Evolutionary conservation across 768 basidiomycete genomes (phyloP).

Genomic region (Asterophora parasitica): DNA sequence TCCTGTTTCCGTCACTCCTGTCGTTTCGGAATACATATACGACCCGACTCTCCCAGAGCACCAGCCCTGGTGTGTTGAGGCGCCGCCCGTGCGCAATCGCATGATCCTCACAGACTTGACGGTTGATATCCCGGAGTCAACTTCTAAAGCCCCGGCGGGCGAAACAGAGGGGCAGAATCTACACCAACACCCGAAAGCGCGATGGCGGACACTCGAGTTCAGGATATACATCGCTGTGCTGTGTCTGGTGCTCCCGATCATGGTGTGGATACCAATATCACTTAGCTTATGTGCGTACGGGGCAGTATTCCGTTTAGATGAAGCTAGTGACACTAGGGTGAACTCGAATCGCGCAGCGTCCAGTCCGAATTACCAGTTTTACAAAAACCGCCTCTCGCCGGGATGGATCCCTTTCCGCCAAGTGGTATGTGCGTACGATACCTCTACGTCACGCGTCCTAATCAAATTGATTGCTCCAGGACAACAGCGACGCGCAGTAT

Average conservation of each 20-base stretch:
- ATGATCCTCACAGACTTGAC: slow-evolving; percentile 43
- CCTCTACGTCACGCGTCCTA: slow-evolving; percentile 9
- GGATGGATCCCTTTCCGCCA: slow-evolving; percentile 83
- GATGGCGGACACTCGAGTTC: slow-evolving; percentile 86
- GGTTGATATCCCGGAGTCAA: slow-evolving; percentile 46
- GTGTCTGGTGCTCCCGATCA: slow-evolving; percentile 57
- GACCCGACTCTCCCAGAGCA: slow-evolving; percentile 3
- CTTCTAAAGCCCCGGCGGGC: slow-evolving; percentile 20
- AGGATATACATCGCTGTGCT: slow-evolving; percentile 64
- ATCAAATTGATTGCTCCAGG: slow-evolving; percentile 40
- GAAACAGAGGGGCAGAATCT: slow-evolving; percentile 29
- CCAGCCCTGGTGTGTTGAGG: slow-evolving; percentile 8
- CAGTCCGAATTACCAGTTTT: slow-evolving; percentile 71
- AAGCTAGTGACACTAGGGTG: no score
- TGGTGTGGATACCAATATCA: slow-evolving; percentile 71
- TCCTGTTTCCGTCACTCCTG: not conserved
- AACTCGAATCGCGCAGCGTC: slow-evolving; percentile 37
- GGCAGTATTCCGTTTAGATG: not conserved
- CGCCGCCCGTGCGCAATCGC: slow-evolving; percentile 5
- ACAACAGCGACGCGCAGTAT: slow-evolving; percentile 91
- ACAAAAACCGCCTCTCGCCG: slow-evolving; percentile 47
- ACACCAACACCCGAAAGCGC: slow-evolving; percentile 1
- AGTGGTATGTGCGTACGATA: slow-evolving; percentile 49
- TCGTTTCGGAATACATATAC: slow-evolving; percentile 1
- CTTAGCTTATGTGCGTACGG: slow-evolving; percentile 67